Base-by-base conservation (phyloP, 192 early-diverging fungal genomes). In the Coemansia nantahalensis region DNA sequence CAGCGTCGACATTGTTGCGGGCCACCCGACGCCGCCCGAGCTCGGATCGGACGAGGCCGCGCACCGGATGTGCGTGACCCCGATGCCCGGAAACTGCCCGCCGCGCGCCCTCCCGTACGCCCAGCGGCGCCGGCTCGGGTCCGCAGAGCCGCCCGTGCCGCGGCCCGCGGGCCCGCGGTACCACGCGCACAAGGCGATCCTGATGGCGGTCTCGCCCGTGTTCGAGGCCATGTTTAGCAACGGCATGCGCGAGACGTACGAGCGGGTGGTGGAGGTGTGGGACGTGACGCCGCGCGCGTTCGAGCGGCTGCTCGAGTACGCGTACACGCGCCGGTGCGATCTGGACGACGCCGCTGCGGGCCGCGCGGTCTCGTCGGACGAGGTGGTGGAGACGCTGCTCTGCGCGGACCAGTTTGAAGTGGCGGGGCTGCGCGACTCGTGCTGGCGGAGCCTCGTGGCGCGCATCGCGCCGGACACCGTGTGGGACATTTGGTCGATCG, bases 211-310 rank as follows among this genome's bases (percentile, higher is more conserved):
- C 2, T 82, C 81, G 22, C 65, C 76, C 1, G 73, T 74, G 23
- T 82, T 82, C 33, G 75, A 79, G 35, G 74, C 72, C 18, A 61
- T 82, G 54, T 82, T 82, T 44, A 78, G 72, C 40, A 82, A 79
- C 48, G 81, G 81, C 16, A 82, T 82, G 81, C 68, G 70, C 21
- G 81, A 82, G 52, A 80, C 79, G 0, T 76, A 47, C 32, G 64
- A 71, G 28, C 54, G 51, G 21, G 51, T 69, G 21, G 75, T 81
- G 0, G 64, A 65, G 28, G 61, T 80, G 3, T 59, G 57, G 60
- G 73, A 76, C 47, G 68, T 74, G 6, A 76, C 68, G 23, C 68
- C 78, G 37, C 64, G 72, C 1, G 72, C 72, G 10, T 76, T 76
- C 47, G 72, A 76, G 45, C 55, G 72, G 5, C 44, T 76, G 37